phyloP scores from a whole-genome alignment of 2,329 filamentous ascomycete genomes.

The Talaromyces sp. region DNA sequence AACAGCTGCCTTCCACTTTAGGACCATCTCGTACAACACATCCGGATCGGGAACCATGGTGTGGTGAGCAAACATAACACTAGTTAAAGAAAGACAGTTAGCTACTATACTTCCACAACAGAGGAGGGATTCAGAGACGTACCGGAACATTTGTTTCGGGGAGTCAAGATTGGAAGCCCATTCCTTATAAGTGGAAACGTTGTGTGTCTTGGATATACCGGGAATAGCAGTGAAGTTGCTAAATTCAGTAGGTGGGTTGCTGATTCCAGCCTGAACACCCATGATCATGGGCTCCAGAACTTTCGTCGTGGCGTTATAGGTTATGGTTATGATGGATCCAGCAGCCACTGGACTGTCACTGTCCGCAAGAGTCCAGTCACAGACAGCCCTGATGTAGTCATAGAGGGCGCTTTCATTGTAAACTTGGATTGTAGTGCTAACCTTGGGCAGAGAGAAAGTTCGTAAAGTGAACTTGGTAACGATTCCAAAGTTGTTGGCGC shows the following conservation, averaged over 20 bases:
- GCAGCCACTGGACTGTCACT: conserved; percentile 22
- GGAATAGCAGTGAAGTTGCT: conserved; percentile 29
- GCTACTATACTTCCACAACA: no score
- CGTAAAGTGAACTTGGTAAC: conserved; percentile 27
- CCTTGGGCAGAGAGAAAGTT: conserved; percentile 14
- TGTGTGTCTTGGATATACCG: conserved; percentile 16
- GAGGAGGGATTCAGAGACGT: not conserved
- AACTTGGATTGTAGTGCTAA: conserved; percentile 30
- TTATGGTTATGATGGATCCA: conserved; percentile 28
- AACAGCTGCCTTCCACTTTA: conserved; percentile 31
- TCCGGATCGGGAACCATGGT: conserved; percentile 33
- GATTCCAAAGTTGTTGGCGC: conserved; percentile 29
- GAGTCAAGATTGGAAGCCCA: conserved; percentile 24
- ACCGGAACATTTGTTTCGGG: conserved; percentile 35
- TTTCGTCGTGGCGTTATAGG: conserved; percentile 16
- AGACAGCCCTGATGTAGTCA: conserved; percentile 25
- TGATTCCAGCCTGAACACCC: conserved; percentile 31
- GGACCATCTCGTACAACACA: conserved; percentile 27
- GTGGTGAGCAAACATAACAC: conserved; percentile 32
- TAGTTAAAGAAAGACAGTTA: conserved; percentile 5
- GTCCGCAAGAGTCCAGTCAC: conserved; percentile 19
- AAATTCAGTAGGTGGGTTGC: conserved; percentile 28
- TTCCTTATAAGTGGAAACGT: conserved; percentile 22
- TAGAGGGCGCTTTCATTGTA: conserved; percentile 22
- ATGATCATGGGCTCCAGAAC: conserved; percentile 19